phyloP scores from a whole-genome alignment of 2,329 filamentous ascomycete species.

The Botrytis galanthina region DNA sequence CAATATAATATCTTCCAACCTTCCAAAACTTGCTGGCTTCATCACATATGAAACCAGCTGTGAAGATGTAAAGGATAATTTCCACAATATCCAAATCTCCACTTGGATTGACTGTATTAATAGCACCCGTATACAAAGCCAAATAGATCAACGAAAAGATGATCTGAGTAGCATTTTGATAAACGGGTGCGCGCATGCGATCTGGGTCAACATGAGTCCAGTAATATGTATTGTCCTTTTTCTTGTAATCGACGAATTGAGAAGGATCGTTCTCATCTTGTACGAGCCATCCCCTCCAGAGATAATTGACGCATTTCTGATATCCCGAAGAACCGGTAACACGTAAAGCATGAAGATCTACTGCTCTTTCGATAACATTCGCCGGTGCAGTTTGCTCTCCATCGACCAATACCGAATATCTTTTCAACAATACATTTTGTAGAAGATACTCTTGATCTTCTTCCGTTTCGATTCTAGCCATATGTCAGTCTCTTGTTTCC shows the following conservation, averaged over 20 bases:
- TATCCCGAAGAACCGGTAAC: constrained; percentile 93
- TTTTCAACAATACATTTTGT: constrained; percentile 77
- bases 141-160: constrained; percentile 81
- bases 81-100: constrained; percentile 86
- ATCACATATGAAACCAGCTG: constrained; percentile 84
- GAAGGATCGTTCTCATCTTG: constrained; percentile 89
- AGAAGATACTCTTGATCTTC: constrained; percentile 77
- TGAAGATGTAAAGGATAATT: constrained; percentile 84
- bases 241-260: constrained; percentile 84
- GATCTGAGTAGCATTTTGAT: constrained; percentile 89
- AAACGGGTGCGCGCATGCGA: constrained; percentile 86
- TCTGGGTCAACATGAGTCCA: constrained; percentile 87
- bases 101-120: constrained; percentile 86
- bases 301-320: constrained; percentile 83
- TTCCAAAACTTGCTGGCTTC: constrained; percentile 90
- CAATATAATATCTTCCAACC: constrained; percentile 83
- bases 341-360: constrained; percentile 84
- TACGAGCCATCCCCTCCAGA: constrained; percentile 96
- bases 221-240: constrained; percentile 76
- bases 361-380: constrained; percentile 90
- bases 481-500: constrained; percentile 36
- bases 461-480: constrained; percentile 74
- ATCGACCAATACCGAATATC: constrained; percentile 78
- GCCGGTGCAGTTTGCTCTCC: constrained; percentile 69
- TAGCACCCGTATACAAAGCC: constrained; percentile 80